These are phyloP conservation scores for Solanum sparsipilum DNA, from an alignment of 257 asterid species.

Conservation along the genomic window DNA sequence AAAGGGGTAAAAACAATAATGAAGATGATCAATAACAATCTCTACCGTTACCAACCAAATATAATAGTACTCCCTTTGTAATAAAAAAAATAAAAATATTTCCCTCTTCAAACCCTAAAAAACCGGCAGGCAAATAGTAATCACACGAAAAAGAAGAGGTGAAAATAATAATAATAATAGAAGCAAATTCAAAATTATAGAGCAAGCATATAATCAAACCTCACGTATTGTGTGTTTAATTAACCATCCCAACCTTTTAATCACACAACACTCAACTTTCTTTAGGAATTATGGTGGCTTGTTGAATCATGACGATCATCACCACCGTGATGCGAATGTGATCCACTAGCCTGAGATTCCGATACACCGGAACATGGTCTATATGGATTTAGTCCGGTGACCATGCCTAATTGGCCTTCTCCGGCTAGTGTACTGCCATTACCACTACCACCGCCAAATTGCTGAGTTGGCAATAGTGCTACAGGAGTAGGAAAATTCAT, in stretches of 20 bases:
- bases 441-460: constrained; percentile 6
- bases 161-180: neutral
- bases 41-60: neutral
- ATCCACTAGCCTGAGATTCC: constrained; percentile 71
- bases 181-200: constrained; percentile 12
- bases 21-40: neutral
- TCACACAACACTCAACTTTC: constrained; percentile 3
- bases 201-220: constrained; percentile 22
- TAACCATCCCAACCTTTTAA: constrained; percentile 20
- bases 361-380: constrained; percentile 27
- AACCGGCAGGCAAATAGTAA: constrained; percentile 27
- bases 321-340: constrained; percentile 51
- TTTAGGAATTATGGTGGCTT: constrained; percentile 40
- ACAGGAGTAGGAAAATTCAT: constrained; percentile 82
- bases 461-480: constrained; percentile 68
- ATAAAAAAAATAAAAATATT: neutral
- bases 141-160: constrained; percentile 23
- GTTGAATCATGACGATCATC: constrained; percentile 56
- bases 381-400: constrained; percentile 44
- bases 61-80: neutral
- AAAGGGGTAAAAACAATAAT: neutral
- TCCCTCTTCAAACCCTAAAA: constrained; percentile 45
- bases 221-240: constrained; percentile 27
- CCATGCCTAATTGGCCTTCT: constrained; percentile 60
- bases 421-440: constrained; percentile 25